A percentile compares a stretch with the other conserved stretches of the same genome.
Evolutionary conservation across 306 rosid species (phyloP).

Genomic region (Acacia acuminata): DNA sequence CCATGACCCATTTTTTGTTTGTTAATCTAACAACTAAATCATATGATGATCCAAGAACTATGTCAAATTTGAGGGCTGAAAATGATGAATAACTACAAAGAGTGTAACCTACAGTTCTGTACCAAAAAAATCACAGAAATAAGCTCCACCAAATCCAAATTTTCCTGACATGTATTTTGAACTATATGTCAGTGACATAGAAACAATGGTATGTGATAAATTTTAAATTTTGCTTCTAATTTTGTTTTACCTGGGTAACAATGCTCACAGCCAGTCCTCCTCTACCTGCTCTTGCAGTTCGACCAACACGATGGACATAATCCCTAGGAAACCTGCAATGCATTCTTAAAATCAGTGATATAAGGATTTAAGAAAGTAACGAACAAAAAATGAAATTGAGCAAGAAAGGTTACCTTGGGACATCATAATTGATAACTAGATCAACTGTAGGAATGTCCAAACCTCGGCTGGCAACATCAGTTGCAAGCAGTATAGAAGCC

Average conservation of each 20-base stretch:
- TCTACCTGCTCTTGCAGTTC: slow-evolving; percentile 95
- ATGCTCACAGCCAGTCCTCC: slow-evolving; percentile 80
- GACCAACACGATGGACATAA: slow-evolving; percentile 92
- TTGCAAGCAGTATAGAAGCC: slow-evolving; percentile 79
- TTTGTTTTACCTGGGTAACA: slow-evolving; percentile 61
- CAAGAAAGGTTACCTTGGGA: slow-evolving; percentile 68
- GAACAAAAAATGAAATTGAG: slow-evolving; percentile 9
- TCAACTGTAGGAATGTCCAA: slow-evolving; percentile 93
- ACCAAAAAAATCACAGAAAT: neutral
- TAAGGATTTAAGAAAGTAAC: slow-evolving; percentile 11
- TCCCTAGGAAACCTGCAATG: slow-evolving; percentile 72
- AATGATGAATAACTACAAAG: neutral
- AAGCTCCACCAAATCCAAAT: slow-evolving; percentile 11
- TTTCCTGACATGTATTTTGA: neutral
- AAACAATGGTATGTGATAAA: neutral
- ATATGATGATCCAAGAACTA: neutral
- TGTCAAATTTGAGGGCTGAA: neutral
- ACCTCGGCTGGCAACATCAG: slow-evolving; percentile 95
- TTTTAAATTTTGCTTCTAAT: neutral
- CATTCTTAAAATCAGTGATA: slow-evolving; percentile 26
- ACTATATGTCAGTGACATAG: neutral
- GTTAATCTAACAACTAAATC: neutral
- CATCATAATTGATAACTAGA: slow-evolving; percentile 83
- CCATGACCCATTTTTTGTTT: neutral
- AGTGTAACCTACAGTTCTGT: neutral